Conservation (phyloP, 768 basidiomycete species). For the Russula abietina region DNA sequence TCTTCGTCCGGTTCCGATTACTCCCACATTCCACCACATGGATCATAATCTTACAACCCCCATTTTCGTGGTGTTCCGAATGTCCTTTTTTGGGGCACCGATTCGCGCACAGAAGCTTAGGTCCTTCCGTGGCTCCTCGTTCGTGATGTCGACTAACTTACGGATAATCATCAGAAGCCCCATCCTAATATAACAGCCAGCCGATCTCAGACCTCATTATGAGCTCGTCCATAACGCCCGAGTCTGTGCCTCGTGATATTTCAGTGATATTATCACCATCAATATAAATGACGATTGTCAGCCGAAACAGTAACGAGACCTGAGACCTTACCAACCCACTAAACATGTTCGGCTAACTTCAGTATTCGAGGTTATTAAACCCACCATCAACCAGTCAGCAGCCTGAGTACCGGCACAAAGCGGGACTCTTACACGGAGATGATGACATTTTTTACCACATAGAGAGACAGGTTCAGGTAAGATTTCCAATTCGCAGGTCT, state of each 20-base stretch:
- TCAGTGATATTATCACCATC: neutral
- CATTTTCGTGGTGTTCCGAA: neutral
- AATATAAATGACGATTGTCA: neutral
- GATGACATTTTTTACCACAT: neutral
- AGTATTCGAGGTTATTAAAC: neutral
- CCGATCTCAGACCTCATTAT: neutral
- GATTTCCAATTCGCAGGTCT: neutral
- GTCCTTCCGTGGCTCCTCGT: neutral
- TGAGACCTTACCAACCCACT: neutral
- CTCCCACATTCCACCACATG: neutral
- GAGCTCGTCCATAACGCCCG: neutral
- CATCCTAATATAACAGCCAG: neutral
- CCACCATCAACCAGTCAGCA: too few relatives aligned
- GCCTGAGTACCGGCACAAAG: neutral
- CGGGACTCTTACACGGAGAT: neutral
- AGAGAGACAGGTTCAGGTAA: neutral
- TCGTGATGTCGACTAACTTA: neutral
- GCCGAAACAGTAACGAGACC: neutral
- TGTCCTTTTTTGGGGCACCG: neutral
- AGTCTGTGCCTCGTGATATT: neutral
- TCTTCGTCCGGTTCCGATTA: neutral
- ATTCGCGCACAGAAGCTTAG: neutral
- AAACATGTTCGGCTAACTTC: neutral
- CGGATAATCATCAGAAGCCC: neutral
- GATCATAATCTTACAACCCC: neutral